Evolutionary conservation across 805 yeast species (phyloP).

Genomic region (Ogataea corticis): DNA sequence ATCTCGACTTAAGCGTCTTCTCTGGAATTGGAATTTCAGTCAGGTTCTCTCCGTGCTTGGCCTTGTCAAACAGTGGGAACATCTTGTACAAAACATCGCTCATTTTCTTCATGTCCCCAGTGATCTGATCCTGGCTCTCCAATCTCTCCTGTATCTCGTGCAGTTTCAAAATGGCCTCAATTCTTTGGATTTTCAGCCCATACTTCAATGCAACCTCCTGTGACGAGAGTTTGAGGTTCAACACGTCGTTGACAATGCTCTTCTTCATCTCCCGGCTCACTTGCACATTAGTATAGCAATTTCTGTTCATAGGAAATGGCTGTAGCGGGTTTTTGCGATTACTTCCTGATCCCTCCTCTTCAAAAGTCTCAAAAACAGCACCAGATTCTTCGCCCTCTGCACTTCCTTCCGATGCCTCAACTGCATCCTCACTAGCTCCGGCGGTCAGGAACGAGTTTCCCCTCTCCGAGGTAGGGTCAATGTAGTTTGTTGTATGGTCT

Average conservation of each 20-base stretch:
- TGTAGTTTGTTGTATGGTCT: constrained; percentile 71
- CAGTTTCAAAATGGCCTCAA: constrained; percentile 83
- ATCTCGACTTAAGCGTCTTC: constrained; percentile 77
- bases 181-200: constrained; percentile 79
- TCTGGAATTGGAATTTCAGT: constrained; percentile 94
- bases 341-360: constrained; percentile 8
- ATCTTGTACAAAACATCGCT: constrained; percentile 65
- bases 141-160: constrained; percentile 63
- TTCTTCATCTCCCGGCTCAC: constrained; percentile 60
- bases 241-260: constrained; percentile 54
- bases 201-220: constrained; percentile 77
- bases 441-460: constrained; percentile 36
- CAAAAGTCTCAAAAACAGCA: constrained; percentile 9
- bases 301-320: constrained; percentile 81
- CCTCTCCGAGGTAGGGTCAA: constrained; percentile 53
- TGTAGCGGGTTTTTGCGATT: constrained; percentile 40
- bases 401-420: constrained; percentile 7
- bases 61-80: constrained; percentile 71
- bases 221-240: constrained; percentile 51
- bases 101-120: constrained; percentile 59
- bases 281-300: constrained; percentile 65
- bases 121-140: constrained; percentile 53
- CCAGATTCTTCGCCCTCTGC: constrained; percentile 13
- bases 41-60: constrained; percentile 62
- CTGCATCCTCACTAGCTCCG: constrained; percentile 5